These are phyloP conservation scores for Cladorrhinum sp. DNA, from an alignment of 2,329 filamentous ascomycete genomes.

Conservation along the genomic window DNA sequence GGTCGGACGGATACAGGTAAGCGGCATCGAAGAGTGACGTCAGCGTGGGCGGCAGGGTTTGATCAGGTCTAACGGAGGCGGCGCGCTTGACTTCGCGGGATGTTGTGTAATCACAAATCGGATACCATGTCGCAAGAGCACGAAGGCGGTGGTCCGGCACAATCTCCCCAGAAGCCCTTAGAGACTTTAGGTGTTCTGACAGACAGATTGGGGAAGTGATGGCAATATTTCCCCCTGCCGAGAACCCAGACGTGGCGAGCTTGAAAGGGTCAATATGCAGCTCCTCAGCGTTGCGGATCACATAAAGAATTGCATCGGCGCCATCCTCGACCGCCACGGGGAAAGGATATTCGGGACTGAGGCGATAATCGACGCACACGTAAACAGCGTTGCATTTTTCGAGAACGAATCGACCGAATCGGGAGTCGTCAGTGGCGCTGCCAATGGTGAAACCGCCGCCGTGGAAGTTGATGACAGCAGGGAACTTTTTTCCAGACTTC, in stretches of 20 bases:
- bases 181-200: conserved; percentile 33
- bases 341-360: conserved; percentile 63
- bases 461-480: conserved; percentile 64
- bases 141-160: conserved; percentile 45
- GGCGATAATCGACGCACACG: conserved; percentile 65
- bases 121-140: conserved; percentile 60
- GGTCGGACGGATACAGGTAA: conserved; percentile 54
- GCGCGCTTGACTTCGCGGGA: conserved; percentile 54
- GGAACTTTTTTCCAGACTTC: conserved; percentile 31
- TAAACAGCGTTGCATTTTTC: conserved; percentile 54
- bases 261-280: conserved; percentile 55
- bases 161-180: conserved; percentile 38
- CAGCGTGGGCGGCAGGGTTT: conserved; percentile 54
- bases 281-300: conserved; percentile 53
- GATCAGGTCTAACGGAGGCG: conserved; percentile 53
- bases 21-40: conserved; percentile 63
- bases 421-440: conserved; percentile 59
- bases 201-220: conserved; percentile 42
- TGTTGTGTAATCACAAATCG: conserved; percentile 59
- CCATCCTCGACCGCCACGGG: conserved; percentile 64
- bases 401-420: conserved; percentile 55
- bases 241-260: conserved; percentile 62
- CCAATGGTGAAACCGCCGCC: conserved; percentile 66
- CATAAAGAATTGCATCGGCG: conserved; percentile 61
- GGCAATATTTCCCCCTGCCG: conserved; percentile 57